Percentiles rank a stretch among this genome's conserved stretches.
phyloP scores from a whole-genome alignment of 306 rosid species.

The Quercus bicolor region DNA sequence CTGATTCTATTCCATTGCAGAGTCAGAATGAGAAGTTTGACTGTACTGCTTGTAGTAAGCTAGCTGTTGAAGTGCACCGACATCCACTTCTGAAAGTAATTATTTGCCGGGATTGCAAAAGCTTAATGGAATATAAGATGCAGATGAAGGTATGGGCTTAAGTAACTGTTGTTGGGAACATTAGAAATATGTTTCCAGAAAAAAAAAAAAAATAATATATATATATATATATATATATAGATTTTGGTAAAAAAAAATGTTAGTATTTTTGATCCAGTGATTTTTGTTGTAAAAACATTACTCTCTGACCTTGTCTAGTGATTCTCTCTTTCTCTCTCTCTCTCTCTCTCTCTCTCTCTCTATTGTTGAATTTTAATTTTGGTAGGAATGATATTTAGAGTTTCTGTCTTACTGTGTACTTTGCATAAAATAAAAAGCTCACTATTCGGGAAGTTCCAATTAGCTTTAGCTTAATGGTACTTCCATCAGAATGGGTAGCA shows the following conservation, averaged over 20 bases:
- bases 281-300: neutral
- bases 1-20: conserved; percentile 38
- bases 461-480: too few relatives aligned
- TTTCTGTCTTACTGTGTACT: neutral
- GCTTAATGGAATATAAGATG: conserved; percentile 47
- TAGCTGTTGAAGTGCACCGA: conserved; percentile 41
- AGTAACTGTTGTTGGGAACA: conserved; percentile 6
- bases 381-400: neutral
- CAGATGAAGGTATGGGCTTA: conserved; percentile 37
- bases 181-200: neutral
- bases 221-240: too few relatives aligned
- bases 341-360: neutral
- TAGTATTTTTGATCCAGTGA: neutral
- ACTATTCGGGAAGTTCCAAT: too few relatives aligned
- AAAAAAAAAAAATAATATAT: too few relatives aligned
- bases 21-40: conserved; percentile 34
- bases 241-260: too few relatives aligned
- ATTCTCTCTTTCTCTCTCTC: neutral
- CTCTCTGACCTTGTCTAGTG: neutral
- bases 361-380: neutral
- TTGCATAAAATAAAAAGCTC: neutral
- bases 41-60: conserved; percentile 69
- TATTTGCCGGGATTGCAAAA: conserved; percentile 66
- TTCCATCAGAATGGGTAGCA: too few relatives aligned
- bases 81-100: conserved; percentile 78